Base-by-base conservation (phyloP, 805 yeast species). In the Suhomyces kilbournensis region DNA sequence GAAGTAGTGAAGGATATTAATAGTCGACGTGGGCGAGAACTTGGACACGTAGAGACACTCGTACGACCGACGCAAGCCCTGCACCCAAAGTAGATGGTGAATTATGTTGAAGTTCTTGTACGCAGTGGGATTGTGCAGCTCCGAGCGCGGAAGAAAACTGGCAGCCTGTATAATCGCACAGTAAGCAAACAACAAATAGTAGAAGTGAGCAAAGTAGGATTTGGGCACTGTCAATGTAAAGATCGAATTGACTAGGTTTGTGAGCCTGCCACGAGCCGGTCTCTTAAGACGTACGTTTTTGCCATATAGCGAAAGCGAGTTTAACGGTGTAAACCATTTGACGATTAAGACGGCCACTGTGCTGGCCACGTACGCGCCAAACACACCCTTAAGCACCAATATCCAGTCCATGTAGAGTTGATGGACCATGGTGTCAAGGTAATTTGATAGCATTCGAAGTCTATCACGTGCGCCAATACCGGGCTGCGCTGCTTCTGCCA, bases 1-100 rank as follows among this genome's bases (percentile, higher is more conserved):
- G 1, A 83, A 47, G 59, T 86, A 88, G 66, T 88, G 94, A 1
- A 82, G 71, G 35, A 86, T 59, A 60, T 86, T 85, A 73, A 88
- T 87, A 53, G 75, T 75, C 2, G 90, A 75, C 1, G 61, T 60
- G 1, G 64, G 44, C 3, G 78, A 71, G 62, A 78, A 83, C 35
- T 73, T 79, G 38, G 79, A 72, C 19, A 87, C 72, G 48, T 58
- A 71, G 2, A 71, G 52, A 43, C 87, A 80, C 63, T 88, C 94
- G 46, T 71, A 70, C 2, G 75, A 54, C 54, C 94, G 69, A 60
- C 91, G 69, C 2, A 69, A 15, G 1, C 85, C 79, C 60, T 88
- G 94, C 2, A 79, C 52, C 38, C 70, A 51, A 4, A 66, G 49
- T 35, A 70, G 53, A 9, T 44, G 28, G 51, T 65, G 65, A 1